Conservation (phyloP, 176 grass and related monocot genomes). For the Musa schizocarpa region DNA sequence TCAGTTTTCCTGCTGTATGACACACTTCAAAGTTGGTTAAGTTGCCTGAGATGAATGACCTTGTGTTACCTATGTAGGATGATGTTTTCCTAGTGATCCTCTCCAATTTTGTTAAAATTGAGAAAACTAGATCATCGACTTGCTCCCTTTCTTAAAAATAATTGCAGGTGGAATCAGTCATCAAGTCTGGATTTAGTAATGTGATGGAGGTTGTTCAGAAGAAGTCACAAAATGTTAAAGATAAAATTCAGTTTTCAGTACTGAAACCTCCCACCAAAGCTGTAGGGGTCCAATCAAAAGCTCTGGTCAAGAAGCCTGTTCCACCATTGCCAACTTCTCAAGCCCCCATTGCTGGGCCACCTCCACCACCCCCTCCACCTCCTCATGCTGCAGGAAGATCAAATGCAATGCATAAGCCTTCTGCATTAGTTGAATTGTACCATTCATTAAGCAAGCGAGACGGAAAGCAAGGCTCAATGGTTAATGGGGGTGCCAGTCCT, state of each 20-base stretch:
- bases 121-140: too few species aligned
- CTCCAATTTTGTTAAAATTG: too few species aligned
- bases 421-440: slow-evolving; percentile 61
- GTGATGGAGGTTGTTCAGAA: not conserved
- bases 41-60: too few species aligned
- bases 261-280: not conserved
- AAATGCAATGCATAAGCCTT: slow-evolving; percentile 53
- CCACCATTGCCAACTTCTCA: not conserved
- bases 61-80: too few species aligned
- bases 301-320: not conserved
- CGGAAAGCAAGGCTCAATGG: slow-evolving; percentile 30
- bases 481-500: slow-evolving; percentile 22
- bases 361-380: slow-evolving; percentile 31
- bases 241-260: not conserved
- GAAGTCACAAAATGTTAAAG: not conserved
- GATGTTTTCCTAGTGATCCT: too few species aligned
- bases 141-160: not conserved
- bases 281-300: not conserved
- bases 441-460: slow-evolving; percentile 61
- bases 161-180: not conserved
- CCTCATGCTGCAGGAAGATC: slow-evolving; percentile 18
- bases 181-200: not conserved
- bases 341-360: not conserved
- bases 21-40: too few species aligned
- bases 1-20: too few species aligned